Evolutionary conservation across 2,329 filamentous ascomycete species (phyloP), one percentile per base, ranked within the genome.

Genomic region (Paraphoma sp.): DNA sequence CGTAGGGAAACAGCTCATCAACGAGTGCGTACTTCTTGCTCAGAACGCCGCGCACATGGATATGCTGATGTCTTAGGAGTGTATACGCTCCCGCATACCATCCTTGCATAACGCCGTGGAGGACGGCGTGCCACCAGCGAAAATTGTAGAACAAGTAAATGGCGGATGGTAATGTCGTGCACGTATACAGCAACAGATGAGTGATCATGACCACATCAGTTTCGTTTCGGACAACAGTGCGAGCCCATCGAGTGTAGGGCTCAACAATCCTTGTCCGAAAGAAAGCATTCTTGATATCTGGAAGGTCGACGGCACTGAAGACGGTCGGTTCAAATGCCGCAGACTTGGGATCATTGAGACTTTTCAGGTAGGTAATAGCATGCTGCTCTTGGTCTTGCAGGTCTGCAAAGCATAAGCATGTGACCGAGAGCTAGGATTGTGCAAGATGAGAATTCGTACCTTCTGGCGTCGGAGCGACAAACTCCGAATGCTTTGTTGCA

Each of bases 51-150:
- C 87, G 83, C 80, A 87, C 87, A 72, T 94, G 91, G 65, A 94
- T 93, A 73, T 94, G 91, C 69, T 94, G 90, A 68, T 94, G 91
- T 83, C 91, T 90, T 85, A 94, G 87, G 38, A 94, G 81, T 0
- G 90, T 94, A 77, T 92, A 94, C 1, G 87, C 81, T 7, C 90
- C 90, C 50, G 87, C 85, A 69, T 88, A 93, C 71, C 83, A 90
- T 33, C 84, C 77, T 66, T 90, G 86, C 81, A 92, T 87, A 9
- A 84, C 68, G 51, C 83, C 80, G 69, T 94, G 91, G 29, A 87
- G 63, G 14, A 91, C 64, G 9, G 84, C 91, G 73, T 93, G 91
- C 38, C 84, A 63, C 78, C 85, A 91, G 9, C 82, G 84, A 76
- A 93, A 93, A 68, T 82, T 79, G 64, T 83, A 80, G 75, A 86